These are phyloP conservation scores for Tuber magnatum DNA, from an alignment of 495 filamentous ascomycete species.

Conservation along the genomic window DNA sequence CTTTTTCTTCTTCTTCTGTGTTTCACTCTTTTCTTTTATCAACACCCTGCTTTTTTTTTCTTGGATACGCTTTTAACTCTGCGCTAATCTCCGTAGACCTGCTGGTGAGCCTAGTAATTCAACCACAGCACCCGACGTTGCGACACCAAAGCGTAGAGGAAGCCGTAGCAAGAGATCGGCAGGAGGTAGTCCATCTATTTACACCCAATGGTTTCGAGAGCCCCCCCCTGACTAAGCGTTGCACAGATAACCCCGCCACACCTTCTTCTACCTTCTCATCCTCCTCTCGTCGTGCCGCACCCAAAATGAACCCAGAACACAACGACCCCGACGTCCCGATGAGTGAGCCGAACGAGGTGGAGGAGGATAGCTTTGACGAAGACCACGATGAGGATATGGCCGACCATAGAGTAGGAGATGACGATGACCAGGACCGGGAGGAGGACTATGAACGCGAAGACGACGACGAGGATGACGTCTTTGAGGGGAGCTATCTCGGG, in stretches of 20 bases:
- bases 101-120: constrained; percentile 29
- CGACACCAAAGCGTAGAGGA: constrained; percentile 34
- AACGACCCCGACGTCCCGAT: constrained; percentile 50
- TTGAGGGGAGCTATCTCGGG: constrained; percentile 64
- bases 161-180: constrained; percentile 31
- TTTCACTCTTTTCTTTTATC: not conserved
- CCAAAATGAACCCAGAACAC: constrained; percentile 44
- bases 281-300: constrained; percentile 30
- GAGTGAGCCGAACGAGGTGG: constrained; percentile 53
- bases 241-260: constrained; percentile 32
- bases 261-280: constrained; percentile 21
- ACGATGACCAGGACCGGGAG: constrained; percentile 49
- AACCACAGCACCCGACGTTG: constrained; percentile 14
- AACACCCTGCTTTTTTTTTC: not conserved
- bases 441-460: constrained; percentile 48
- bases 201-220: not conserved
- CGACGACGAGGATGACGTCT: constrained; percentile 62
- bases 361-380: constrained; percentile 43
- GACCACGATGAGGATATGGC: constrained; percentile 52
- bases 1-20: not conserved
- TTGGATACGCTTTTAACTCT: not conserved
- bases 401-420: constrained; percentile 44
- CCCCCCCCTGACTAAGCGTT: constrained; percentile 33
- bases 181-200: constrained; percentile 14
- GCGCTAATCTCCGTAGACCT: constrained; percentile 8